A percentile compares a stretch with the other conserved stretches of the same genome.
Conservation (phyloP, 129 eudicot species). For the Erigeron canadensis region DNA sequence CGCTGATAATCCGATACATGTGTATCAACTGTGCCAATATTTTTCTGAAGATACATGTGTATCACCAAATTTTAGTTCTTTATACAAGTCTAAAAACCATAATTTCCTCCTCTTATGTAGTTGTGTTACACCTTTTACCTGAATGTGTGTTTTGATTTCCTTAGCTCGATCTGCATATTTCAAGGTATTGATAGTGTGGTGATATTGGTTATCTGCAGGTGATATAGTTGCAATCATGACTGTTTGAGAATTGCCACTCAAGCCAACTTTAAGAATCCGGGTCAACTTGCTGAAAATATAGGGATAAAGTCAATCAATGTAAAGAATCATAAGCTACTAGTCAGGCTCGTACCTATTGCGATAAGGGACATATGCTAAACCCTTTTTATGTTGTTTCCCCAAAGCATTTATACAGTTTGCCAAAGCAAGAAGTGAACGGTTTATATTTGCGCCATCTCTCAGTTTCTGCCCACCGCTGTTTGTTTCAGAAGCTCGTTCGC, state of each 20-base stretch:
- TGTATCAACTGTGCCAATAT: constrained; percentile 74
- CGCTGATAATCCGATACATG: constrained; percentile 94
- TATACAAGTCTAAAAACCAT: constrained; percentile 1
- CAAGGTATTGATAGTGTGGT: constrained; percentile 87
- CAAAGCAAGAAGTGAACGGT: constrained; percentile 90
- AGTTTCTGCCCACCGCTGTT: constrained; percentile 84
- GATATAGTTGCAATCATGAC: constrained; percentile 93
- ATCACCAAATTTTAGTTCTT: neutral
- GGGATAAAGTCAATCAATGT: constrained; percentile 23
- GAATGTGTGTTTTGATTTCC: constrained; percentile 92
- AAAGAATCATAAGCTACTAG: constrained; percentile 24
- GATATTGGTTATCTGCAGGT: constrained; percentile 86
- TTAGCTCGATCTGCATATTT: constrained; percentile 96
- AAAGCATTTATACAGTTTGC: constrained; percentile 97
- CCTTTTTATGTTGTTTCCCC: constrained; percentile 94
- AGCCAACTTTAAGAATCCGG: constrained; percentile 94
- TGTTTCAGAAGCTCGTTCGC: constrained; percentile 96
- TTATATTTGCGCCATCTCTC: constrained; percentile 95
- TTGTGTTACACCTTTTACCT: constrained; percentile 43
- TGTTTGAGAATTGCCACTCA: constrained; percentile 94
- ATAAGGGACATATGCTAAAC: constrained; percentile 94
- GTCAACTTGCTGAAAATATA: constrained; percentile 76
- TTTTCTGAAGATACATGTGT: constrained; percentile 50
- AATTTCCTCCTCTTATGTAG: neutral
- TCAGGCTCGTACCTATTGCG: constrained; percentile 67